Conservation (phyloP, 225 moss, liverwort and hornwort genomes). For the Bryoerythrophyllum caledonicum region DNA sequence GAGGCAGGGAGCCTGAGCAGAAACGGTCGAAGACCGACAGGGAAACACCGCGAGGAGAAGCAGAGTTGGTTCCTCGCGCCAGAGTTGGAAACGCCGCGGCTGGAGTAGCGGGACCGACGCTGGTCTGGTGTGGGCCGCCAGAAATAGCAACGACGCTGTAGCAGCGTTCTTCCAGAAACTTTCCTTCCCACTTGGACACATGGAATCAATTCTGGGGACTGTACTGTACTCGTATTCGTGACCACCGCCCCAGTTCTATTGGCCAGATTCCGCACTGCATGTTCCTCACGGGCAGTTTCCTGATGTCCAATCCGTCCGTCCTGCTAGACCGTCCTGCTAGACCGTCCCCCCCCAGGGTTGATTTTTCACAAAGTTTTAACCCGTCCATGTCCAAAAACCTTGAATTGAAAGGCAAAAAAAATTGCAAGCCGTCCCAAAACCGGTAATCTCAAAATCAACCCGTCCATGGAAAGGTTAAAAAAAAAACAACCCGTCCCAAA, state of each 20-base stretch:
- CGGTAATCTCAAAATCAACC: too few species aligned
- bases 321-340: too few species aligned
- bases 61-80: neutral
- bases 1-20: too few species aligned
- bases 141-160: conserved; percentile 13
- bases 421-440: too few species aligned
- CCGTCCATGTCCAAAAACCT: too few species aligned
- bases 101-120: neutral
- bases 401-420: too few species aligned
- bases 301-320: too few species aligned
- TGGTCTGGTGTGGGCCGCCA: neutral
- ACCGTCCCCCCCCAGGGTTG: too few species aligned
- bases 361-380: too few species aligned
- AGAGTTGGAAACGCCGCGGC: neutral
- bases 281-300: neutral
- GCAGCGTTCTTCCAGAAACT: neutral
- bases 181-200: neutral
- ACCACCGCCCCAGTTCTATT: neutral
- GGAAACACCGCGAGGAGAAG: neutral
- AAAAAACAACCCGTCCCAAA: too few species aligned
- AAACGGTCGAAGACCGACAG: conserved; percentile 14
- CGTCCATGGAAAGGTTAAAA: too few species aligned
- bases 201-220: neutral
- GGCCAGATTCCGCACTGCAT: neutral
- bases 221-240: neutral